phyloP scores from a whole-genome alignment of 1,139 yeast species.

The Scheffersomyces stambukii region DNA sequence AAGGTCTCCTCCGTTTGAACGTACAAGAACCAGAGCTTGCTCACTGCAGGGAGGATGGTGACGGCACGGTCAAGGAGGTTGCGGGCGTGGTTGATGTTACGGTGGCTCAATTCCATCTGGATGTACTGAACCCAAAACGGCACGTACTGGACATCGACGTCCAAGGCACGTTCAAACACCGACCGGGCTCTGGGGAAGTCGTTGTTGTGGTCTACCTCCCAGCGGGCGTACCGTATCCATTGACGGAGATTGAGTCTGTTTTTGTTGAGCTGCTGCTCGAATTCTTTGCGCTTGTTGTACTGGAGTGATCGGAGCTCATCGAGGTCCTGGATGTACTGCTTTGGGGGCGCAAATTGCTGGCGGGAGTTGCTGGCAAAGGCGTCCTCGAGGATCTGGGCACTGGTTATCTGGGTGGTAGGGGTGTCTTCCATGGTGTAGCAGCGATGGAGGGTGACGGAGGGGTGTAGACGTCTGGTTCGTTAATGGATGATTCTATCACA shows the following conservation, averaged over 20 bases:
- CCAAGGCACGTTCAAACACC: conserved; percentile 81
- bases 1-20: conserved; percentile 80
- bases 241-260: conserved; percentile 79
- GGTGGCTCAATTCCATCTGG: conserved; percentile 67
- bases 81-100: conserved; percentile 84
- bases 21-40: conserved; percentile 82
- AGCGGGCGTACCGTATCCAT: conserved; percentile 89
- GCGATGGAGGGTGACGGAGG: background rate
- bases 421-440: background rate
- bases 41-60: conserved; percentile 68
- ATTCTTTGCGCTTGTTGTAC: conserved; percentile 72
- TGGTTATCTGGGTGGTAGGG: conserved; percentile 23
- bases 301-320: conserved; percentile 79
- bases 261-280: conserved; percentile 78
- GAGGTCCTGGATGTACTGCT: conserved; percentile 62
- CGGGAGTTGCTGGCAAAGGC: conserved; percentile 31
- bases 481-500: conserved; percentile 1
- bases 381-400: conserved; percentile 35
- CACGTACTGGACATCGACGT: conserved; percentile 66
- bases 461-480: background rate
- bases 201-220: conserved; percentile 74
- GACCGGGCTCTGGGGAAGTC: conserved; percentile 77
- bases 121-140: conserved; percentile 87
- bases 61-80: conserved; percentile 80
- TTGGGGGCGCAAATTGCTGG: conserved; percentile 24